Base-by-base conservation (phyloP, 2,329 filamentous ascomycete species). In the Diaporthe sp. region DNA sequence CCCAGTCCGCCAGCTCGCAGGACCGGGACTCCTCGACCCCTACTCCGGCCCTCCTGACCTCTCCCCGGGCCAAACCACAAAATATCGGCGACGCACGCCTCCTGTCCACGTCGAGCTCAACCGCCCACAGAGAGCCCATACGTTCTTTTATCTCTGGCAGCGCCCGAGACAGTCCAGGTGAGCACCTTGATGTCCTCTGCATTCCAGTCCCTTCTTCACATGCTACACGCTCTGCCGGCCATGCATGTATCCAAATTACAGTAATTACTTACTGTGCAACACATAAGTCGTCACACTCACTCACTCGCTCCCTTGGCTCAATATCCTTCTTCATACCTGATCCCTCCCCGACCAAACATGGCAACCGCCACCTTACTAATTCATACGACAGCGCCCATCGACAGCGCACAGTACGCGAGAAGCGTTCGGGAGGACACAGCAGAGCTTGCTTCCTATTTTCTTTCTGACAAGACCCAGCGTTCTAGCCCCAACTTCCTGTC, bases 381-480 rank as follows among this genome's bases (percentile, higher is more conserved):
- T 77, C 78, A 42, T 13, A 12, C 39, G 28, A 6, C 70, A 90
- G 88, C 85, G 53, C 88, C 89, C 25, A 82, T 90, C 84, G 94
- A 96, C 81, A 93, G 91, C 79, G 90, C 91, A 25, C 91, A 94
- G 79, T 94, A 94, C 83, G 94, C 94, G 47, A 91, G 92, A 76
- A 94, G 92, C 78, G 93, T 98, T 55, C 93, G 95, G 78, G 93
- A 97, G 84, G 93, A 97, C 82, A 97, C 95, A 3, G 94, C 95
- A 71, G 95, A 98, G 84, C 88, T 98, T 74, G 95, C 95, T 58
- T 95, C 91, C 25, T 95, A 96, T 82, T 92, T 95, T 68, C 89
- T 98, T 39, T 93, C 93, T 53, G 91, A 94, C 79, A 88, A 89
- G 79, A 85, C 88, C 75, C 83, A 85, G 75, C 83, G 82, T 44